These are phyloP conservation scores for Wickerhamomyces queroliae DNA, from an alignment of 805 yeast species.

Conservation along the genomic window DNA sequence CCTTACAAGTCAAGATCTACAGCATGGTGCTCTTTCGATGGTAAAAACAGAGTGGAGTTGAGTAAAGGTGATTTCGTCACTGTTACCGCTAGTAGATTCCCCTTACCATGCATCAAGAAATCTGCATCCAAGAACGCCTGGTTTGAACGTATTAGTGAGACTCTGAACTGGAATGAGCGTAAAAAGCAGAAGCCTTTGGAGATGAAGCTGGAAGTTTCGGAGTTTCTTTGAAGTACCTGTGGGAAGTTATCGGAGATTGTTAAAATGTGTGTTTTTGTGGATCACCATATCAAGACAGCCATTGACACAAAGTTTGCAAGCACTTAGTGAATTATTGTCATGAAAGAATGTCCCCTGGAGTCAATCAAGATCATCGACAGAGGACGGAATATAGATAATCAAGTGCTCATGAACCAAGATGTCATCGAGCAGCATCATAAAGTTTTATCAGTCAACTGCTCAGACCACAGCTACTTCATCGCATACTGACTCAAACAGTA, in stretches of 20 bases:
- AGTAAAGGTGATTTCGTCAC: slow-evolving; percentile 27
- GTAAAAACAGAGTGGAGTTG: slow-evolving; percentile 27
- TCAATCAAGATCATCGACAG: background rate
- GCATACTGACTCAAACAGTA: background rate
- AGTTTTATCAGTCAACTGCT: slow-evolving; percentile 8
- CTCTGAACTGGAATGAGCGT: slow-evolving; percentile 30
- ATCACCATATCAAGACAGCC: too few relatives aligned
- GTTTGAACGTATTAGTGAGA: slow-evolving; percentile 28
- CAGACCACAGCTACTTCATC: slow-evolving; percentile 2
- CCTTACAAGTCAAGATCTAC: slow-evolving; percentile 27
- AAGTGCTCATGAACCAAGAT: background rate
- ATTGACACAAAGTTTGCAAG: too few relatives aligned
- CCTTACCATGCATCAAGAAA: slow-evolving; percentile 24
- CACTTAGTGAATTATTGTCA: too few relatives aligned
- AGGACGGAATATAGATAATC: background rate
- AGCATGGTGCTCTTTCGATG: slow-evolving; percentile 33
- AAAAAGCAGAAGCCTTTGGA: slow-evolving; percentile 25
- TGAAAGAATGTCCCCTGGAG: too few relatives aligned
- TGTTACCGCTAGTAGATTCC: slow-evolving; percentile 27
- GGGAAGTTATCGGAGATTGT: too few relatives aligned
- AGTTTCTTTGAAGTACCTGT: background rate
- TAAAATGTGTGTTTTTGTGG: too few relatives aligned
- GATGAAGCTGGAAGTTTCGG: background rate
- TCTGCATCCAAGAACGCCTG: slow-evolving; percentile 20
- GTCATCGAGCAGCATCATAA: slow-evolving; percentile 10